Conservation (phyloP, 345 rosid genomes). For the Populus deltoides region DNA sequence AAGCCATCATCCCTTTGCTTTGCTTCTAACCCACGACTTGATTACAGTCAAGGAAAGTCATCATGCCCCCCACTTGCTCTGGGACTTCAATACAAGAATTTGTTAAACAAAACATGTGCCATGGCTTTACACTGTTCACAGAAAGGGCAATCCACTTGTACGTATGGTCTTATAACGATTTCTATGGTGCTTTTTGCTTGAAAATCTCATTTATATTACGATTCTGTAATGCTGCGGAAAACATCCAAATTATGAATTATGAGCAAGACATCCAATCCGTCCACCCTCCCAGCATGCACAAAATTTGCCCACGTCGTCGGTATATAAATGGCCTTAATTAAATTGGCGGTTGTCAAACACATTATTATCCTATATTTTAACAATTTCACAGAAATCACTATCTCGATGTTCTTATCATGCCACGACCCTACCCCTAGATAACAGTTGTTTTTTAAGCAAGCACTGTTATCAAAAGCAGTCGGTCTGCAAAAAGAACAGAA, state of each 20-base stretch:
- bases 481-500: no score
- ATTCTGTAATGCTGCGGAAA: neutral
- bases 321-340: neutral
- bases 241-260: neutral
- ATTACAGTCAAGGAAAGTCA: neutral
- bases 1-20: neutral
- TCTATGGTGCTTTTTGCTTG: neutral
- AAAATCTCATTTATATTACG: neutral
- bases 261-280: no score
- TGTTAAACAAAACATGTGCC: neutral
- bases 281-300: neutral
- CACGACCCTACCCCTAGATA: neutral
- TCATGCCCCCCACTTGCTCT: neutral
- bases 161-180: neutral
- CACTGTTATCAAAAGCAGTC: no score
- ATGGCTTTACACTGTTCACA: neutral
- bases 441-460: neutral
- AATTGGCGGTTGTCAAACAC: slow-evolving; percentile 8
- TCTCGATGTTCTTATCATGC: neutral
- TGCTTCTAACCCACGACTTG: neutral
- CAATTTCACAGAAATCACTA: neutral
- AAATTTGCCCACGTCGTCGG: neutral
- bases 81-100: neutral
- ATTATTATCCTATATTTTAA: neutral
- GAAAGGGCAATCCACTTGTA: neutral